Base-by-base conservation (phyloP, 176 grass and related monocot genomes). In the Triticum turgidum region DNA sequence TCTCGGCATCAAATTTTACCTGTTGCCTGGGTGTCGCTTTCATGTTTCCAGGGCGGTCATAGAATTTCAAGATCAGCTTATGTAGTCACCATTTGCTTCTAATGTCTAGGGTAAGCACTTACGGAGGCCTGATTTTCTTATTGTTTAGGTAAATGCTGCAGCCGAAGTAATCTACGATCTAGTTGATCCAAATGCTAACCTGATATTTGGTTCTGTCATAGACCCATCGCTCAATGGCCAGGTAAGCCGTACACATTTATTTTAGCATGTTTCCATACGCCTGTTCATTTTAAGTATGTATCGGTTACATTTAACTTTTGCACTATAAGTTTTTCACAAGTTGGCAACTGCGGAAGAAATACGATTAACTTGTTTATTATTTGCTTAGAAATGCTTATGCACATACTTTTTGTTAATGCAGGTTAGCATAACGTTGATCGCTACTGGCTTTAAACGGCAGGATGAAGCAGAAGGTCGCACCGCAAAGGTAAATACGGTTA, bases 161-260 rank as follows among this genome's bases (percentile, higher is more conserved):
- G 97, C 97, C 41, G 97, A 96, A 78, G 90, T 99, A 86, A 99
- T 99, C 61, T 99, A 99, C 27, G 94, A 99, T 86, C 94, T 99
- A 68, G 97, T 99, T 61, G 97, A 99, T 87, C 97, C 92, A 79
- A 94, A 90, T 94, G 97, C 97, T 77, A 99, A 99, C 90, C 86
- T 99, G 74, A 99, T 99, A 94, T 99, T 99, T 84, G 97, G 97
- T 65, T 92, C 97, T 81, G 97, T 99, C 54, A 94, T 99, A 74
- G 97, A 99, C 38, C 97, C 90, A 2, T 99, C 94, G 82, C 83
- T 99, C 49, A 92, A 34, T 86, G 97, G 97, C 47, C 97, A 99
- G 83, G 97, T 99, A 93, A 91, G 97, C 85, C 35, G 9, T 49
- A 30, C 5, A 52, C 27, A 39, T 61, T 67, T 11, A 21, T 37